These are phyloP conservation scores for Clitopilus passeckerianus DNA, from an alignment of 768 basidiomycete genomes.

Conservation along the genomic window DNA sequence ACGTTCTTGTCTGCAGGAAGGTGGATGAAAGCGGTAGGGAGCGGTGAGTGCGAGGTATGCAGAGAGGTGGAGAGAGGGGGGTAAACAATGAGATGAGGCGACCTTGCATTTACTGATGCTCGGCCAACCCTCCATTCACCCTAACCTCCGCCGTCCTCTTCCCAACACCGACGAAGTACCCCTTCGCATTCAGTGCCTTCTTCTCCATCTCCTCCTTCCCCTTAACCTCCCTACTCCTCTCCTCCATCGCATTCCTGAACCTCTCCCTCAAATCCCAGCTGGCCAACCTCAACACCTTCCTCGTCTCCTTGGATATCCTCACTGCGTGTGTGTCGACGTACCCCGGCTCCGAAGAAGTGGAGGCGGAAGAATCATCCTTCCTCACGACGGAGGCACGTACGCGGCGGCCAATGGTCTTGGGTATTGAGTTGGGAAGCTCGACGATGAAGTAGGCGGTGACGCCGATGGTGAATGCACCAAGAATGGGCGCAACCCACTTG, in stretches of 20 bases:
- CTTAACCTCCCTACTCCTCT: constrained; percentile 70
- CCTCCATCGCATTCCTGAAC: constrained; percentile 79
- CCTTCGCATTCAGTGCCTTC: constrained; percentile 63
- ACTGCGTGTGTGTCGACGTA: constrained; percentile 66
- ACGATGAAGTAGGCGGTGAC: constrained; percentile 75
- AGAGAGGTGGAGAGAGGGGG: background rate
- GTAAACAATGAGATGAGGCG: background rate
- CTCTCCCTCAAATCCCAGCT: constrained; percentile 87
- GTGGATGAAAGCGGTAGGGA: background rate
- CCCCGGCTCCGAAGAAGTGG: background rate
- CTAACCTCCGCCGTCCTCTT: constrained; percentile 43
- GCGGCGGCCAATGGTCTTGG: constrained; percentile 83
- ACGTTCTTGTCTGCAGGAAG: background rate
- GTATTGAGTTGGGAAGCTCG: constrained; percentile 86
- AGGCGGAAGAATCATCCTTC: background rate
- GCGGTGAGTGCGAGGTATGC: background rate
- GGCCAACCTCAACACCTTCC: constrained; percentile 88
- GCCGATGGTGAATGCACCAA: constrained; percentile 74
- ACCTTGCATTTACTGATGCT: background rate
- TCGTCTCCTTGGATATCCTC: constrained; percentile 77
- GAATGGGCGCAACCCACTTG: constrained; percentile 82
- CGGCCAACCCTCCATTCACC: constrained; percentile 2
- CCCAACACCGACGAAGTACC: constrained; percentile 61
- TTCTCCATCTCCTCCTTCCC: constrained; percentile 72
- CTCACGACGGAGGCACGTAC: constrained; percentile 60